phyloP scores from a whole-genome alignment of 352 stramenopile genomes.

The Globisporangium radiosum region DNA sequence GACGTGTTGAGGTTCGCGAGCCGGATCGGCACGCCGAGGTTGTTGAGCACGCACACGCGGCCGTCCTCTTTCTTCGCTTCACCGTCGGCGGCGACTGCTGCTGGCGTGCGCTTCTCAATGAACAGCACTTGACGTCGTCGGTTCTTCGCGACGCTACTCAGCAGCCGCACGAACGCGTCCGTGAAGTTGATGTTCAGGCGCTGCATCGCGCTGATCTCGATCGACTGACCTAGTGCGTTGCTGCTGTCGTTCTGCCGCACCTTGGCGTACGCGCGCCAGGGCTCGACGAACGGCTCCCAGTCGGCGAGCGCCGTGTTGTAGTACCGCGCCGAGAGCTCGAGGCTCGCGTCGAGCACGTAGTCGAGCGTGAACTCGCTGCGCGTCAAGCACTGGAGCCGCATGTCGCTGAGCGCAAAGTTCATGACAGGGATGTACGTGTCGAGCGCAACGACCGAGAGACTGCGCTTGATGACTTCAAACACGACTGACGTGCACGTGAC shows the following conservation, averaged over 20 bases:
- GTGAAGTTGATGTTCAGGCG: slow-evolving; percentile 86
- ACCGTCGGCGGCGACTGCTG: slow-evolving; percentile 66
- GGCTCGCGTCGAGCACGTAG: slow-evolving; percentile 59
- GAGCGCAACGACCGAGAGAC: slow-evolving; percentile 78
- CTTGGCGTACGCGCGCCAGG: slow-evolving; percentile 72
- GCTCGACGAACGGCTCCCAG: slow-evolving; percentile 85
- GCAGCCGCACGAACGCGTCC: slow-evolving; percentile 69
- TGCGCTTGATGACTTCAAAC: slow-evolving; percentile 88
- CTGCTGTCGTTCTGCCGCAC: slow-evolving; percentile 46
- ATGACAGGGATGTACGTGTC: slow-evolving; percentile 89
- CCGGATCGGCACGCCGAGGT: slow-evolving; percentile 81
- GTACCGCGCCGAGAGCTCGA: slow-evolving; percentile 79
- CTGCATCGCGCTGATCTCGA: slow-evolving; percentile 79
- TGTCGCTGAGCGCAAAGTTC: slow-evolving; percentile 82
- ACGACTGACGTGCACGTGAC: slow-evolving; percentile 72
- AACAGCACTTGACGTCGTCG: slow-evolving; percentile 65
- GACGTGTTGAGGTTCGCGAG: slow-evolving; percentile 86
- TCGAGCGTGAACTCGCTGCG: slow-evolving; percentile 64
- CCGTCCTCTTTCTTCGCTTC: slow-evolving; percentile 82
- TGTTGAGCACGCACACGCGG: slow-evolving; percentile 85
- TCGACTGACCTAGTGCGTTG: slow-evolving; percentile 32
- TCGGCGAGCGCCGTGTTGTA: slow-evolving; percentile 86
- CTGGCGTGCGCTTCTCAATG: slow-evolving; percentile 68
- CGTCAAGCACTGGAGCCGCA: slow-evolving; percentile 69
- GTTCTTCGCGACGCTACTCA: slow-evolving; percentile 78